These are phyloP conservation scores for Rosa lucieae DNA, from an alignment of 306 rosid genomes.

Conservation along the genomic window DNA sequence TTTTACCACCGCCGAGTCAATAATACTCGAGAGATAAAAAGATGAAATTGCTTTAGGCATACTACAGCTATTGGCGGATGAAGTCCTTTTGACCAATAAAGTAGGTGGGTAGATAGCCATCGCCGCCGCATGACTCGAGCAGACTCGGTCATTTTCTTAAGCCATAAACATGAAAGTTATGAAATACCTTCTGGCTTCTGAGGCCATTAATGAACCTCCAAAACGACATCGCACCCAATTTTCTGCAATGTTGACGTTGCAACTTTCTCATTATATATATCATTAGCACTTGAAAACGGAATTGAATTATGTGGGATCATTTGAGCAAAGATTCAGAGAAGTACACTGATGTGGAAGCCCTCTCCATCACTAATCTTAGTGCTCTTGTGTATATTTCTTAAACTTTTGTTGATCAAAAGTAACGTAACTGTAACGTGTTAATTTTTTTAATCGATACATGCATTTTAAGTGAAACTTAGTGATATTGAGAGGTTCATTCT, in stretches of 20 bases:
- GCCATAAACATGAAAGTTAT: not conserved
- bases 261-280: not conserved
- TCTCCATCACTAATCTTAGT: not conserved
- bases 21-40: not conserved
- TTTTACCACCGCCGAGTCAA: not conserved
- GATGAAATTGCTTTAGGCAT: not conserved
- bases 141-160: not conserved
- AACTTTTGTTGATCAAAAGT: not conserved
- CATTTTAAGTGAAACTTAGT: no score
- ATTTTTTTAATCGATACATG: no score
- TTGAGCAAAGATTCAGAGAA: not conserved
- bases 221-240: not conserved
- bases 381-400: not conserved
- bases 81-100: no score
- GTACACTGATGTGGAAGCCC: not conserved
- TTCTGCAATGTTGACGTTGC: not conserved
- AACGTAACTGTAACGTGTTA: no score
- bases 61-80: not conserved
- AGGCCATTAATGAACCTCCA: not conserved
- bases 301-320: not conserved
- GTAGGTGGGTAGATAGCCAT: not conserved
- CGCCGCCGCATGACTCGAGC: not conserved
- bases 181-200: not conserved
- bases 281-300: not conserved
- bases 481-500: no score